phyloP scores from a whole-genome alignment of 306 rosid genomes.

The Pachyrhizus erosus region DNA sequence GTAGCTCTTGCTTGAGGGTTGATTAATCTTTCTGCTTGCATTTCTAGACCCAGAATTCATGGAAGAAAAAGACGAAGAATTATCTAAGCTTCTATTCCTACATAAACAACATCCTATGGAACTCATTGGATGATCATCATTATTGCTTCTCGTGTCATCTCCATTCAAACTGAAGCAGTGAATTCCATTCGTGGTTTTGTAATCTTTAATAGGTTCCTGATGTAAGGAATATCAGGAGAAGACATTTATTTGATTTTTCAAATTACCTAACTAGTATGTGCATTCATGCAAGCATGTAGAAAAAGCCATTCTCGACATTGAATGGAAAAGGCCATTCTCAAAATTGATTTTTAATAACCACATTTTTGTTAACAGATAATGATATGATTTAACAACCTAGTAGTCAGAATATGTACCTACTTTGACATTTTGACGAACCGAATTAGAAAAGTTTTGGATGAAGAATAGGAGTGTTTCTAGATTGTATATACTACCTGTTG shows the following conservation, averaged over 20 bases:
- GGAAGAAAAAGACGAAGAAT: slow-evolving; percentile 36
- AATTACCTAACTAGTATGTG: background rate
- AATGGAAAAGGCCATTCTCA: background rate
- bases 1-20: slow-evolving; percentile 28
- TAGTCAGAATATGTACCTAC: background rate
- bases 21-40: slow-evolving; percentile 25
- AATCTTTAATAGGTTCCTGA: slow-evolving; percentile 13
- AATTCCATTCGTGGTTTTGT: slow-evolving; percentile 38
- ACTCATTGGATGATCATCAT: background rate
- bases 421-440: background rate
- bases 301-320: background rate
- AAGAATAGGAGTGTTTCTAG: background rate
- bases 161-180: slow-evolving; percentile 39
- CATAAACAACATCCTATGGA: slow-evolving; percentile 8
- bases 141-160: too few species aligned
- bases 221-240: background rate
- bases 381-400: background rate
- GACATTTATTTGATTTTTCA: background rate
- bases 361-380: slow-evolving; percentile 20
- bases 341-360: background rate
- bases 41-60: slow-evolving; percentile 38
- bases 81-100: slow-evolving; percentile 42
- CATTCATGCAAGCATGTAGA: slow-evolving; percentile 25
- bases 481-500: background rate
- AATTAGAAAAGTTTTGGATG: background rate